Conservation (phyloP, 192 early-diverging fungal species). For the Entomortierella parvispora region DNA sequence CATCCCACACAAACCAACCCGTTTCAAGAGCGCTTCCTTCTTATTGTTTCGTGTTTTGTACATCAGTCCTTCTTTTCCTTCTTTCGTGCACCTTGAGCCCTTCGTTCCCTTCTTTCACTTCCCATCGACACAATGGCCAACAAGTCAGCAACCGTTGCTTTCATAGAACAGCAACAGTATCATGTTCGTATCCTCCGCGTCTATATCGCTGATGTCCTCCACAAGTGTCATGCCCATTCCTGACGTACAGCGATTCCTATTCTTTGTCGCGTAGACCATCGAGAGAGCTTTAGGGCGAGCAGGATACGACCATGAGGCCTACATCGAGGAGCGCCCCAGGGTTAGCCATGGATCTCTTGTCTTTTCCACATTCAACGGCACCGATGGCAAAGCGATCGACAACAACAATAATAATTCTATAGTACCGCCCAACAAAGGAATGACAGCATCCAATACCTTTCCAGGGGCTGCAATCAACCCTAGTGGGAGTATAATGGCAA, state of each 20-base stretch:
- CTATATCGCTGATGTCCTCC: neutral
- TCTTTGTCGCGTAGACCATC: constrained; percentile 13
- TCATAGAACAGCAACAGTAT: constrained; percentile 29
- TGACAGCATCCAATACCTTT: too few relatives aligned
- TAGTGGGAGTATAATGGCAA: too few relatives aligned
- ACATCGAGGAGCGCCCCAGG: constrained; percentile 31
- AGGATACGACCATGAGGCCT: constrained; percentile 43
- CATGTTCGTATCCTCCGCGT: constrained; percentile 1
- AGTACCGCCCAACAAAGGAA: too few relatives aligned
- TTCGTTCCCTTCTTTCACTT: too few relatives aligned
- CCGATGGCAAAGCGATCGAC: neutral
- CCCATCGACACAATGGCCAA: neutral
- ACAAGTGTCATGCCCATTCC: neutral
- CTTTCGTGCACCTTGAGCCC: too few relatives aligned
- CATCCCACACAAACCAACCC: too few relatives aligned
- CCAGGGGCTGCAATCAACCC: too few relatives aligned
- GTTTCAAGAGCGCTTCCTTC: too few relatives aligned
- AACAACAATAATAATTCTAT: too few relatives aligned
- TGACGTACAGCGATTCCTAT: too few relatives aligned
- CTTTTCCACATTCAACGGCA: constrained; percentile 11
- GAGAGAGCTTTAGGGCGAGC: constrained; percentile 23
- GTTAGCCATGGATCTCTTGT: constrained; percentile 18
- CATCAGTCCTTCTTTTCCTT: too few relatives aligned
- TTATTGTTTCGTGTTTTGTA: too few relatives aligned
- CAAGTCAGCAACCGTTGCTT: constrained; percentile 2